Evolutionary conservation across 2,329 filamentous ascomycete species (phyloP).

Genomic region (Microascus cirrosus): DNA sequence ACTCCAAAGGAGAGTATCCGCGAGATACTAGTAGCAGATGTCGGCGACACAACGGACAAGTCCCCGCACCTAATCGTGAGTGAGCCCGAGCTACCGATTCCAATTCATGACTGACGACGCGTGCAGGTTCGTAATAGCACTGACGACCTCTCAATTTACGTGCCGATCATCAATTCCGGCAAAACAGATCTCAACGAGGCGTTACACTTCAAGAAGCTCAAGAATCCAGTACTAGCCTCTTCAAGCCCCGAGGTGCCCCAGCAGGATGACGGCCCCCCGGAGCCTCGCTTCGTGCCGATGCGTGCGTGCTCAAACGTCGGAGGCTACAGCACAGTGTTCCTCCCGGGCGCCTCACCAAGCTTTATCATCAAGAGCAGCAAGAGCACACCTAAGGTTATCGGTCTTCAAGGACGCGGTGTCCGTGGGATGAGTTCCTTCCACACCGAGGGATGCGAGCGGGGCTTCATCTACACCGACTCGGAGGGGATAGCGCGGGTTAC

Average conservation of each 20-base stretch:
- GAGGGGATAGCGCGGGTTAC: constrained; percentile 64
- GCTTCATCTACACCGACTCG: constrained; percentile 72
- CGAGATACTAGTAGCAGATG: constrained; percentile 73
- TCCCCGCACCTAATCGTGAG: constrained; percentile 74
- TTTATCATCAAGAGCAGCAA: constrained; percentile 78
- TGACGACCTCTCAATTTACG: constrained; percentile 80
- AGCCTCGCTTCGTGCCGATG: constrained; percentile 39
- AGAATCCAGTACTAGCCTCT: constrained; percentile 55
- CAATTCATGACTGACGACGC: neutral
- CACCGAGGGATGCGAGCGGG: constrained; percentile 63
- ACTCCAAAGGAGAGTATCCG: constrained; percentile 61
- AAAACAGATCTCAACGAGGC: constrained; percentile 36
- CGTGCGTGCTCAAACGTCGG: constrained; percentile 52
- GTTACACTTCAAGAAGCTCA: constrained; percentile 66
- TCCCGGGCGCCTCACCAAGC: constrained; percentile 67
- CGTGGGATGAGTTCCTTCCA: constrained; percentile 67
- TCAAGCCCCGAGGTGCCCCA: neutral
- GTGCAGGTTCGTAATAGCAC: constrained; percentile 60
- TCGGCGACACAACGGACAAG: constrained; percentile 62
- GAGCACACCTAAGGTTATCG: constrained; percentile 63
- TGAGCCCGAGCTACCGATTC: constrained; percentile 2
- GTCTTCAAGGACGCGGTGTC: constrained; percentile 56
- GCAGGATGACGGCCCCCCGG: constrained; percentile 18
- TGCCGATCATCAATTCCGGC: constrained; percentile 51
- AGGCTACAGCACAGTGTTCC: constrained; percentile 72